Conservation (phyloP, 2,329 filamentous ascomycete genomes). For the Scedosporium aurantiacum region DNA sequence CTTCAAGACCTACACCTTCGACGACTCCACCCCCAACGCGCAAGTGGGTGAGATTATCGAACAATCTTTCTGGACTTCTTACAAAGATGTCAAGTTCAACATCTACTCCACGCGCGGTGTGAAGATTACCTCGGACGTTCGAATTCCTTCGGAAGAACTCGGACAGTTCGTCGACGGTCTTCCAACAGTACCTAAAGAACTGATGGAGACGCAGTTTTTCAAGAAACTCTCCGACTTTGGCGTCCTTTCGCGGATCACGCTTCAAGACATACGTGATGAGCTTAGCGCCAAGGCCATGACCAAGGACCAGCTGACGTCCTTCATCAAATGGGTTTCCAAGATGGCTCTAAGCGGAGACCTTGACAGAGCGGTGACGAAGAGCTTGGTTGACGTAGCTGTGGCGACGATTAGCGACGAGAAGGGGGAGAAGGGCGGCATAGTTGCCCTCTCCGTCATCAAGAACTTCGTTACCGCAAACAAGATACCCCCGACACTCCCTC, state of each 20-base stretch:
- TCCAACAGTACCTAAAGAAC: constrained; percentile 68
- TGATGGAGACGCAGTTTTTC: constrained; percentile 67
- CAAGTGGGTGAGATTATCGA: constrained; percentile 81
- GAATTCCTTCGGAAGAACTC: constrained; percentile 57
- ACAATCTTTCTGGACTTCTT: constrained; percentile 92
- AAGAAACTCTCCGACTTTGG: constrained; percentile 73
- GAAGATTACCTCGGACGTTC: constrained; percentile 70
- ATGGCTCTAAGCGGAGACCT: constrained; percentile 64
- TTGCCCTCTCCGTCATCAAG: constrained; percentile 65
- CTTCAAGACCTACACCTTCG: constrained; percentile 77
- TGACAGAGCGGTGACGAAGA: constrained; percentile 53
- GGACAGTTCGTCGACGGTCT: constrained; percentile 75
- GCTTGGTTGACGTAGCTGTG: constrained; percentile 70
- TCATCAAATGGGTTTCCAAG: constrained; percentile 72
- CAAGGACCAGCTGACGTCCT: constrained; percentile 66
- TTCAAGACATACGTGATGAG: constrained; percentile 74
- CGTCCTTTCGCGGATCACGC: constrained; percentile 76
- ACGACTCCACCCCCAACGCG: constrained; percentile 78
- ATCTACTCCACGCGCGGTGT: constrained; percentile 82
- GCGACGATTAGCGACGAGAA: constrained; percentile 52
- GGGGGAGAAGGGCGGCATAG: constrained; percentile 54
- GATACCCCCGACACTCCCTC: constrained; percentile 70
- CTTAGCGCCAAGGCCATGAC: constrained; percentile 72
- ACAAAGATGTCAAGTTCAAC: constrained; percentile 70
- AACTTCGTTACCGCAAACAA: constrained; percentile 66